Evolutionary conservation across 1,284 basidiomycete species (phyloP), one percentile per base, ranked within the genome.

Genomic region (Cutaneotrichosporon sp.): DNA sequence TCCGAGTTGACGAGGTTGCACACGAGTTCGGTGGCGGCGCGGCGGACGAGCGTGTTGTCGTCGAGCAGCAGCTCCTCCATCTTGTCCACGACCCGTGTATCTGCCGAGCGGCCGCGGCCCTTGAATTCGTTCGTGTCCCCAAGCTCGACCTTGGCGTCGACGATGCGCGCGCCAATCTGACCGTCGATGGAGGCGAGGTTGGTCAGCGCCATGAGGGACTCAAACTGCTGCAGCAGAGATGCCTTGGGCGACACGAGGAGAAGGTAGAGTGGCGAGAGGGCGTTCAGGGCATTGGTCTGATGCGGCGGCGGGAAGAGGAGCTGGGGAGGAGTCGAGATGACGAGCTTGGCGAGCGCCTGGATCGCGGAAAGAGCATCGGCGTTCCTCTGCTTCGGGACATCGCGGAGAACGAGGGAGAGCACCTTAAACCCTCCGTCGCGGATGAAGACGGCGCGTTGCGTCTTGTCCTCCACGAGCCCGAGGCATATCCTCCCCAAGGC

Each of bases 151-250:
- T 41, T 46, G 8, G 67, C 66, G 9, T 37, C 32, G 26, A 68
- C 59, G 35, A 93, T 81, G 31, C 83, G 80, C 17, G 79, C 76
- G 3, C 86, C 83, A n/a, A 84, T 73, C 34, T 81, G 79, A 0
- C 82, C 76, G 51, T 81, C 81, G 46, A 87, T 80, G n/a, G 89
- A 91, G 1, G 92, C 85, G 31, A 98, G 76, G 68, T 98, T 98
- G 4, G 94, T 98, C 44, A 98, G 79, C 1, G 92, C 93, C 88
- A 98, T 93, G 57, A 92, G 79, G 3, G 85, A 83, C 72, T 98
- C 94, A 66, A 98, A 98, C 39, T 81, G 81, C 66, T 97, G 90
- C 14, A 97, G 77, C 29, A 87, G 80, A 25, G 75, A 83, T 1
- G 90, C 81, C 0, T 81, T 78, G 0, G 83, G 74, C 62, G 87